Conservation (phyloP, 2,329 filamentous ascomycete species). For the Exophiala bonariae region DNA sequence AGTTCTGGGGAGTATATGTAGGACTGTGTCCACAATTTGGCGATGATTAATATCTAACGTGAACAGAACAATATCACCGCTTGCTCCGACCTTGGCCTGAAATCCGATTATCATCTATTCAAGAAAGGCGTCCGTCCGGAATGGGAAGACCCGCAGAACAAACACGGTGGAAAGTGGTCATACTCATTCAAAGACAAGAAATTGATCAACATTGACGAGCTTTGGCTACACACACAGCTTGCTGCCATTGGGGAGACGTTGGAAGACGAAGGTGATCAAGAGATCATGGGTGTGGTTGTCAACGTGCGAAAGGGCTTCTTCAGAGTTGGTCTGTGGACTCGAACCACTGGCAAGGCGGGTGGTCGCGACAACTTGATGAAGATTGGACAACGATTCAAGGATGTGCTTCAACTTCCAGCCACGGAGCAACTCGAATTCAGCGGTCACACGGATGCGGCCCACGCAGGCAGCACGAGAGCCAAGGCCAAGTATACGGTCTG, state of each 20-base stretch:
- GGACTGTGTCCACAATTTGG: constrained; percentile 41
- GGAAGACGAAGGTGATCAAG: constrained; percentile 87
- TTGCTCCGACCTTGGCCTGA: constrained; percentile 91
- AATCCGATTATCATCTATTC: constrained; percentile 99
- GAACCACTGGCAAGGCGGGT: constrained; percentile 88
- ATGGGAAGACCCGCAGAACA: constrained; percentile 98
- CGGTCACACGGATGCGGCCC: constrained; percentile 90
- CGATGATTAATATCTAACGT: constrained; percentile 7
- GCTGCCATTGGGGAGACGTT: constrained; percentile 96
- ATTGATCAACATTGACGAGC: constrained; percentile 83
- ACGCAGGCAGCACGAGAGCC: constrained; percentile 88
- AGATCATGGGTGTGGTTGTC: constrained; percentile 97
- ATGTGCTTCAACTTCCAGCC: constrained; percentile 75
- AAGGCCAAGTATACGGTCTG: constrained; percentile 92
- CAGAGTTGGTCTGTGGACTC: constrained; percentile 96
- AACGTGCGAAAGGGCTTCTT: constrained; percentile 99
- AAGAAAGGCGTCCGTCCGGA: constrained; percentile 95
- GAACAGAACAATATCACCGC: constrained; percentile 94
- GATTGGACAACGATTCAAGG: constrained; percentile 91
- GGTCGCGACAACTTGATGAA: constrained; percentile 79
- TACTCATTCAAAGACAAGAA: constrained; percentile 98
- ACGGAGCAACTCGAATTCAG: constrained; percentile 88
- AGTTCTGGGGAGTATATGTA: constrained; percentile 99
- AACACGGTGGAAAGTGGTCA: constrained; percentile 98
- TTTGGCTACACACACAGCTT: constrained; percentile 97